These are phyloP conservation scores for Lumnitzera littorea DNA, from an alignment of 345 rosid species.

Conservation along the genomic window DNA sequence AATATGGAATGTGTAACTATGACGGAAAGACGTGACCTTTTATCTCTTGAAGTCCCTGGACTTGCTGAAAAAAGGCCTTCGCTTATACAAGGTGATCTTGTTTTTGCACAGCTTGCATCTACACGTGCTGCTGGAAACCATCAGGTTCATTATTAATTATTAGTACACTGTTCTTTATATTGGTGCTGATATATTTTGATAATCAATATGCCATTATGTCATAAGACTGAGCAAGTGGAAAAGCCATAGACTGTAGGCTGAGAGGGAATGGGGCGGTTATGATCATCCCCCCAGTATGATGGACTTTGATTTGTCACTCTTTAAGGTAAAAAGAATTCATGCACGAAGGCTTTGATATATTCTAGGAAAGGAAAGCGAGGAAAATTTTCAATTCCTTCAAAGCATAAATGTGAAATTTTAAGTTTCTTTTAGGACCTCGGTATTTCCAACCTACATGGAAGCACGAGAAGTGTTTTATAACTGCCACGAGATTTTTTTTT, in stretches of 20 bases:
- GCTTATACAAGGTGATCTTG: conserved; percentile 44
- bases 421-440: neutral
- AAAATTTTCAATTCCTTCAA: too few relatives aligned
- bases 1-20: conserved; percentile 36
- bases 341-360: too few relatives aligned
- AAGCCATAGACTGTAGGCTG: neutral
- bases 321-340: neutral
- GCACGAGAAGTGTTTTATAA: neutral
- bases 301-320: neutral
- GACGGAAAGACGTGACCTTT: conserved; percentile 31
- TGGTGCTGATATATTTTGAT: neutral
- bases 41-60: conserved; percentile 47
- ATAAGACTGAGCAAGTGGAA: neutral
- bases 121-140: conserved; percentile 7
- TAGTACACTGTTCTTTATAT: neutral
- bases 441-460: neutral
- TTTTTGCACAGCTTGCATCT: conserved; percentile 27
- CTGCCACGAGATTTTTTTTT: neutral
- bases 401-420: neutral
- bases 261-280: neutral
- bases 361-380: too few relatives aligned
- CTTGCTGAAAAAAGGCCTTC: conserved; percentile 64
- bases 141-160: conserved; percentile 22
- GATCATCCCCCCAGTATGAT: neutral
- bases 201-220: too few relatives aligned